phyloP scores from a whole-genome alignment of 345 rosid genomes.

The Boechera stricta region DNA sequence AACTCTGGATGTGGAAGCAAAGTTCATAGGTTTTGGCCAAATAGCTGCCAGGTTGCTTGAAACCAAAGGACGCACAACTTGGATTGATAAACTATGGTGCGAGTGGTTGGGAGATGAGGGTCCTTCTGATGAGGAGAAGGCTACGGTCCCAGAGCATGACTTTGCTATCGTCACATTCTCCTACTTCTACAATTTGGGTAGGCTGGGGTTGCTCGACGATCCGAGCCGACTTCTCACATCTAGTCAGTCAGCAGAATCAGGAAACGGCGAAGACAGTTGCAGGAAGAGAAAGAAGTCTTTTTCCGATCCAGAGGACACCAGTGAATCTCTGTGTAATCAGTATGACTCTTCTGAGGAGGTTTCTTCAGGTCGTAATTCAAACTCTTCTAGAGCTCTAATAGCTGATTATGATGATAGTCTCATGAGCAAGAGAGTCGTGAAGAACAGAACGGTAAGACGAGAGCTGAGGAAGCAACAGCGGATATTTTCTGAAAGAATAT shows the following conservation, averaged over 20 bases:
- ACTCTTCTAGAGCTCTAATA: constrained; percentile 57
- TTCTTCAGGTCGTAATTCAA: constrained; percentile 54
- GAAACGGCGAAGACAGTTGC: constrained; percentile 46
- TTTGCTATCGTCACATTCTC: constrained; percentile 72
- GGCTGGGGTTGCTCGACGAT: constrained; percentile 66
- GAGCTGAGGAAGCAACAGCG: constrained; percentile 84
- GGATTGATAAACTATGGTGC: constrained; percentile 79
- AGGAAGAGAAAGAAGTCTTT: constrained; percentile 72
- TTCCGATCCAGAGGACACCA: constrained; percentile 83
- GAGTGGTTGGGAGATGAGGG: constrained; percentile 77
- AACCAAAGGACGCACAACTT: constrained; percentile 50
- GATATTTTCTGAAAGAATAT: constrained; percentile 81
- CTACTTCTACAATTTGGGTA: constrained; percentile 71
- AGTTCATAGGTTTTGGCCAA: constrained; percentile 59
- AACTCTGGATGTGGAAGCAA: constrained; percentile 64
- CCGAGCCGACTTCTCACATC: constrained; percentile 61
- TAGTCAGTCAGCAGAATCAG: constrained; percentile 46
- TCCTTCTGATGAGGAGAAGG: constrained; percentile 45
- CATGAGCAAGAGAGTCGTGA: constrained; percentile 58
- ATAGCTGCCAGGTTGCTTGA: constrained; percentile 64
- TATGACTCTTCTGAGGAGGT: constrained; percentile 75
- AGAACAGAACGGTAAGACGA: constrained; percentile 66
- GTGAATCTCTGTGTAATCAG: constrained; percentile 63
- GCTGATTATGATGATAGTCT: constrained; percentile 64
- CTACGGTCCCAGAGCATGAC: constrained; percentile 59